Evolutionary conservation across 2,329 filamentous ascomycete genomes (phyloP).

Genomic region (Trichoderma brevicompactum): DNA sequence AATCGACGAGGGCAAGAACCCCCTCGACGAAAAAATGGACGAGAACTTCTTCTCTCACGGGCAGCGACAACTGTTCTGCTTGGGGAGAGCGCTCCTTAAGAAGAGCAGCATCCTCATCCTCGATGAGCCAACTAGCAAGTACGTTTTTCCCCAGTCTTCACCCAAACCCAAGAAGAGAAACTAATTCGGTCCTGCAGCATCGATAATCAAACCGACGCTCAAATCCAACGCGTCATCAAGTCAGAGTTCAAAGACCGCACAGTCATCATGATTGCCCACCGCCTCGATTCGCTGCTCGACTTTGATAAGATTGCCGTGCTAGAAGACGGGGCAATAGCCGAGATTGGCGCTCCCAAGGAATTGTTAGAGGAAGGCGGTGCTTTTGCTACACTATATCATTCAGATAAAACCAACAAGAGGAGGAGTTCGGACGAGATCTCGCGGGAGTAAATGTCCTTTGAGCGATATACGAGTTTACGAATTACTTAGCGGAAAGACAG

Average conservation of each 20-base stretch:
- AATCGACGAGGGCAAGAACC: conserved; percentile 39
- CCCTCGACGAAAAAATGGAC: conserved; percentile 43
- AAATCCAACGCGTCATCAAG: conserved; percentile 39
- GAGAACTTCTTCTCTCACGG: conserved; percentile 45
- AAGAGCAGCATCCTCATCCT: conserved; percentile 38
- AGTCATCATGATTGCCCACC: conserved; percentile 44
- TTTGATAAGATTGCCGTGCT: conserved; percentile 43
- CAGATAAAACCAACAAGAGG: conserved; percentile 34
- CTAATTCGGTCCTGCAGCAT: conserved; percentile 33
- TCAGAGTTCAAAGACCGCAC: conserved; percentile 40
- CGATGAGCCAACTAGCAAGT: conserved; percentile 49
- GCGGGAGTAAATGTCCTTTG: not conserved
- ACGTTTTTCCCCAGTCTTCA: not conserved
- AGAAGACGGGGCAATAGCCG: conserved; percentile 38
- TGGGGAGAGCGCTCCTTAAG: conserved; percentile 40
- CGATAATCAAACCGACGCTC: conserved; percentile 38
- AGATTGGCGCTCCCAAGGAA: conserved; percentile 38
- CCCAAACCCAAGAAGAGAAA: not conserved
- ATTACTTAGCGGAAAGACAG: not conserved
- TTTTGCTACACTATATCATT: conserved; percentile 36
- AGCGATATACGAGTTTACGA: not conserved
- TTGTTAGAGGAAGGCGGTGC: conserved; percentile 33
- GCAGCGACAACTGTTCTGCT: conserved; percentile 42
- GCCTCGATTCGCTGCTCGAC: conserved; percentile 41
- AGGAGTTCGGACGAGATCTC: conserved; percentile 10